Evolutionary conservation across 1,284 basidiomycete genomes (phyloP).

Genomic region (Moesziomyces sp.): DNA sequence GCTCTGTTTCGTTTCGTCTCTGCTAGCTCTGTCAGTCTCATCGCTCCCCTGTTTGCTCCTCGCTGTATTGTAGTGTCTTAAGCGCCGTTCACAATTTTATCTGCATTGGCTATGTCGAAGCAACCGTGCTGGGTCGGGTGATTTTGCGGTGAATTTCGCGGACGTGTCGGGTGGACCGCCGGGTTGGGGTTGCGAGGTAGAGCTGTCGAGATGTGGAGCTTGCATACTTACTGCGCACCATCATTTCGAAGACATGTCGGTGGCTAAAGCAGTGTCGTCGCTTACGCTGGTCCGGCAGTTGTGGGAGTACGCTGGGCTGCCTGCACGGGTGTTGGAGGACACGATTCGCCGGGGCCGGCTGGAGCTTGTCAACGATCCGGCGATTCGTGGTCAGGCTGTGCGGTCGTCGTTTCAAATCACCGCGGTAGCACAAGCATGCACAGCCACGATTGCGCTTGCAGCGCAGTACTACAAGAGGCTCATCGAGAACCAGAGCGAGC

Average conservation of each 20-base stretch:
- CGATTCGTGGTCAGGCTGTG: slow-evolving; percentile 3
- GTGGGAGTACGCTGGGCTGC: slow-evolving; percentile 18
- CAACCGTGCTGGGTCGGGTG: neutral
- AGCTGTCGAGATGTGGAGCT: neutral
- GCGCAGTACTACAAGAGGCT: slow-evolving; percentile 3
- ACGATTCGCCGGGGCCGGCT: slow-evolving; percentile 11
- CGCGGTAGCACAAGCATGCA: slow-evolving; percentile 28
- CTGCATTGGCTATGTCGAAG: no score
- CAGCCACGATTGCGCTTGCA: slow-evolving; percentile 7
- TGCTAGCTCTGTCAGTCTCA: neutral
- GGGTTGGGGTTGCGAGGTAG: neutral
- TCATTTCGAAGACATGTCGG: neutral
- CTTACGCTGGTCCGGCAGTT: slow-evolving; percentile 13
- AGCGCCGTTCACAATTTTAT: neutral
- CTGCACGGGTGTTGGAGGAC: slow-evolving; percentile 5
- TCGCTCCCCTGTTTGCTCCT: neutral
- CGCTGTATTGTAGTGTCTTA: slow-evolving; percentile 1
- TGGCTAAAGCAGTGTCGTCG: neutral
- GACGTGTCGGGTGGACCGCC: neutral
- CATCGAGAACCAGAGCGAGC: neutral
- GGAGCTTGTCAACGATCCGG: slow-evolving; percentile 6
- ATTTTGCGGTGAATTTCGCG: neutral
- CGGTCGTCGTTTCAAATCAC: slow-evolving; percentile 28
- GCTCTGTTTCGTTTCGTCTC: neutral
- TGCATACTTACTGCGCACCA: neutral